A percentile compares a stretch with the other conserved stretches of the same genome.
Evolutionary conservation across 768 basidiomycete genomes (phyloP).

Genomic region (Leccinum incarnatum): DNA sequence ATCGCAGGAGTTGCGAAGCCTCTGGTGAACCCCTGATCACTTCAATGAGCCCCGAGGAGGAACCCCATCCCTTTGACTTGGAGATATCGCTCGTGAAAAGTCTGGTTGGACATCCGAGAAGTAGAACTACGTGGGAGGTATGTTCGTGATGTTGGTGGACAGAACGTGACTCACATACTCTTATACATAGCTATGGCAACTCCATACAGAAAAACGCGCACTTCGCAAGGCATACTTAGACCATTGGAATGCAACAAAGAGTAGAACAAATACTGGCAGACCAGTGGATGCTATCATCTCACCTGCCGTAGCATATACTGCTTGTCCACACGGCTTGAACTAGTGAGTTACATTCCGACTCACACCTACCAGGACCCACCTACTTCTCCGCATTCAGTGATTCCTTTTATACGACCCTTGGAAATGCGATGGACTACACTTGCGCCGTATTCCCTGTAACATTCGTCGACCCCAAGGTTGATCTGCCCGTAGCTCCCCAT

Average conservation of each 20-base stretch:
- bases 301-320: conserved; percentile 41
- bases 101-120: conserved; percentile 43
- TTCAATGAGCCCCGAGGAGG: conserved; percentile 35
- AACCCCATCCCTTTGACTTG: conserved; percentile 37
- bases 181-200: conserved; percentile 40
- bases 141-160: background rate
- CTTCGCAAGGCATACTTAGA: conserved; percentile 47
- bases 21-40: conserved; percentile 45
- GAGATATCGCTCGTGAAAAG: conserved; percentile 43
- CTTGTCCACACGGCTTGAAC: conserved; percentile 45
- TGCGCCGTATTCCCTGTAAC: conserved; percentile 48
- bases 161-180: background rate
- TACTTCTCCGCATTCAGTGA: conserved; percentile 22
- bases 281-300: conserved; percentile 53
- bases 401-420: conserved; percentile 44
- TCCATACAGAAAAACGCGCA: conserved; percentile 40
- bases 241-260: conserved; percentile 46
- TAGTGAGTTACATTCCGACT: conserved; percentile 27
- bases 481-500: conserved; percentile 33
- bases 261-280: conserved; percentile 43
- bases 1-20: conserved; percentile 31
- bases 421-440: conserved; percentile 48
- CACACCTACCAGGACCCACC: conserved; percentile 16
- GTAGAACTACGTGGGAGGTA: conserved; percentile 44
- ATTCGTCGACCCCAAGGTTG: conserved; percentile 40